A percentile compares a stretch with the other conserved stretches of the same genome.
Conservation (phyloP, 305 asterid species). For the Petunia hybrid region DNA sequence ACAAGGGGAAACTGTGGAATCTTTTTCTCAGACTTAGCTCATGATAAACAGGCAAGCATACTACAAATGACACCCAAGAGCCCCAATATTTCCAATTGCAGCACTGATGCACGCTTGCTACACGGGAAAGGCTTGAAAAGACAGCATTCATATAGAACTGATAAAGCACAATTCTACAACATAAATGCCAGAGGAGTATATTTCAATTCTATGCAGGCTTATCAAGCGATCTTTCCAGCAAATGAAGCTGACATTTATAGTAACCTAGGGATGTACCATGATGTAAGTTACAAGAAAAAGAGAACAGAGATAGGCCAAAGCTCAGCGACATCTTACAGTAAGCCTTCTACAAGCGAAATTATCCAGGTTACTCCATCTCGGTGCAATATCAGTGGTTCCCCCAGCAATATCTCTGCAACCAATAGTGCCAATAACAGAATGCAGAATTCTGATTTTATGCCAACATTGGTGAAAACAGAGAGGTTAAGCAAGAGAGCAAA, state of each 20-base stretch:
- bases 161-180: slow-evolving; percentile 52
- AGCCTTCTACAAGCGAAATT: slow-evolving; percentile 39
- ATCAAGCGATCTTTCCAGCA: slow-evolving; percentile 44
- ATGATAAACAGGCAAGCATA: slow-evolving; percentile 61
- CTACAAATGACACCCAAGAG: slow-evolving; percentile 48
- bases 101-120: slow-evolving; percentile 51
- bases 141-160: slow-evolving; percentile 41
- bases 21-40: slow-evolving; percentile 72
- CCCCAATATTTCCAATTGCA: slow-evolving; percentile 50
- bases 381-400: slow-evolving; percentile 38
- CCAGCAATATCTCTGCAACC: slow-evolving; percentile 39
- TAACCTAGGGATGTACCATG: slow-evolving; percentile 56
- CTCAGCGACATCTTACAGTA: slow-evolving; percentile 48
- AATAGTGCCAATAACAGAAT: slow-evolving; percentile 35
- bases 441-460: slow-evolving; percentile 45
- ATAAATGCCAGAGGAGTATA: slow-evolving; percentile 50
- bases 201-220: slow-evolving; percentile 62
- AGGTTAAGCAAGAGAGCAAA: slow-evolving; percentile 56
- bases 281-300: slow-evolving; percentile 66
- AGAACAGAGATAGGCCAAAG: slow-evolving; percentile 61
- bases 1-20: slow-evolving; percentile 72
- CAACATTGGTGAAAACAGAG: slow-evolving; percentile 50
- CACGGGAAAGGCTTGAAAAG: slow-evolving; percentile 60
- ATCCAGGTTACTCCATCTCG: slow-evolving; percentile 44
- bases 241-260: slow-evolving; percentile 39